Base-by-base conservation (phyloP, 257 asterid species). In the Eucommia ulmoides region DNA sequence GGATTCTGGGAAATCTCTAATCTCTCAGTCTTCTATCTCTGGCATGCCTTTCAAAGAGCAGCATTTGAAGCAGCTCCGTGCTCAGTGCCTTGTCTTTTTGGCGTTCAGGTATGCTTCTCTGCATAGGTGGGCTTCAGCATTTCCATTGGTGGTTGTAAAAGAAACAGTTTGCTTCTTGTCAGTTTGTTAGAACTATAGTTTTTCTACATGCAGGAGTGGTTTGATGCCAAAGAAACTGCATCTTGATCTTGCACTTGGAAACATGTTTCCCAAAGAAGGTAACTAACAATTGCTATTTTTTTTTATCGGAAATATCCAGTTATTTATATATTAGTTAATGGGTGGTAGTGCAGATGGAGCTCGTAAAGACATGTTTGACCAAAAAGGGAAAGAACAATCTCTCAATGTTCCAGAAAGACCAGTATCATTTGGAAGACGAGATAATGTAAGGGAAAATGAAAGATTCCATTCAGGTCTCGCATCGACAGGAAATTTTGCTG, bases 81-180 rank as follows among this genome's bases (percentile, higher is more conserved):
- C 99, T 15, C 99, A 91, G 72, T 91, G 99, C 56, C 99, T 91
- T 63, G 99, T 91, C 59, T 91, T 91, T 73, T 72, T 91, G 72
- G 87, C 99, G 58, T 83, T 91, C 69, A 83, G 99, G 99, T 89
- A 53, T 57, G 15, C n/a, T n/a, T n/a, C n/a, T n/a, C n/a, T n/a
- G n/a, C n/a, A n/a, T n/a, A n/a, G n/a, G 38, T 29, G 7, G 38
- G 38, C 38, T 7, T 29, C 38, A 5, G 38, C 38, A 5, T 29
- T 7, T 29, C 38, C 12, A 5, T 29, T 5, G 38, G 12, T 5
- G 7, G 7, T 29, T 29, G 7, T 29, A 29, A 29, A 29, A 29
- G 38, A 12, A 29, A 29, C 38, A 29, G 41, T 45, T 65, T 58
- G 33, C 47, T 47, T 22, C 22, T 53, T 25, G 24, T 29, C 38